Percentiles rank a stretch among this genome's conserved stretches.
Evolutionary conservation across 2,329 filamentous ascomycete species (phyloP).

Genomic region (Botrytis cinerea): DNA sequence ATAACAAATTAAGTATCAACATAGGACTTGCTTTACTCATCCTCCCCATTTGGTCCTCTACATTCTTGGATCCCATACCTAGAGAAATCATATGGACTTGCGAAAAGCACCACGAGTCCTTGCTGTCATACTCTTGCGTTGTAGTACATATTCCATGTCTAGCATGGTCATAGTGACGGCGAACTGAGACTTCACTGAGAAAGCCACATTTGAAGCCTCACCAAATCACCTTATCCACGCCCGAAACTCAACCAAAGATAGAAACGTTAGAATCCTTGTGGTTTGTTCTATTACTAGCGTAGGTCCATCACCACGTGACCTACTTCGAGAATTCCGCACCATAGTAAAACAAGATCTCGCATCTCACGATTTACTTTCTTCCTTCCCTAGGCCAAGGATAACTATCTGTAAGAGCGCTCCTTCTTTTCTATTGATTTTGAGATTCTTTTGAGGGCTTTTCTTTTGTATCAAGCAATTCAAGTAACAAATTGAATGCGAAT

Average conservation of each 20-base stretch:
- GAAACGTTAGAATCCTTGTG: background rate
- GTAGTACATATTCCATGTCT: background rate
- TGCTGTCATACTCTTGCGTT: background rate
- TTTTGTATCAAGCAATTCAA: background rate
- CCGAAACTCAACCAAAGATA: background rate
- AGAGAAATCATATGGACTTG: too few relatives aligned
- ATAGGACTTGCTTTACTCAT: too few relatives aligned
- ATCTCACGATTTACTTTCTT: background rate
- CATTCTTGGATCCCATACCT: too few relatives aligned
- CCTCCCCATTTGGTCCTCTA: too few relatives aligned
- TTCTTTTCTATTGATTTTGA: background rate
- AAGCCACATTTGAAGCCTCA: background rate
- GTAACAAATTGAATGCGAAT: background rate
- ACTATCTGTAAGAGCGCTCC: background rate
- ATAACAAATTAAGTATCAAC: too few relatives aligned
- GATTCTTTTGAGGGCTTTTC: background rate
- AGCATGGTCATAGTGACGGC: background rate
- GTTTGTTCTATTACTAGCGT: background rate
- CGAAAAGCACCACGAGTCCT: too few relatives aligned
- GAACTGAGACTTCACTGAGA: accelerated
- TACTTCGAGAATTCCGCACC: background rate
- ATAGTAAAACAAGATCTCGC: background rate
- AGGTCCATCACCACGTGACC: background rate
- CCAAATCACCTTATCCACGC: background rate
- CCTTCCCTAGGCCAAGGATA: background rate